Conservation (phyloP, 2,329 filamentous ascomycete genomes). For the Phoma sp. region DNA sequence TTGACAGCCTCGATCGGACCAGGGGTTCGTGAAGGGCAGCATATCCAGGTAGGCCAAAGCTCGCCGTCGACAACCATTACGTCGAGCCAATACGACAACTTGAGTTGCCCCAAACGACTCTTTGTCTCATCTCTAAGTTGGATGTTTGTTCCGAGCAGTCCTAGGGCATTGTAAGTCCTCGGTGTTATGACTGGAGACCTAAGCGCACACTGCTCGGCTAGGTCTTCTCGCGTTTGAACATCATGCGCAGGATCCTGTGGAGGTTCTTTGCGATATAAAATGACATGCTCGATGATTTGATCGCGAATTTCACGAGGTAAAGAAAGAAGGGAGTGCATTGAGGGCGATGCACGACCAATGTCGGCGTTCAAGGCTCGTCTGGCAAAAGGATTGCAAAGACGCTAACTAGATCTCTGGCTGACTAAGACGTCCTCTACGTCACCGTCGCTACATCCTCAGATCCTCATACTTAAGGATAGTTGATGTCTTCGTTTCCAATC, state of each 20-base stretch:
- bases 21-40: constrained; percentile 6
- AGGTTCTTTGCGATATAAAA: neutral
- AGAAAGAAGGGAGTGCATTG: constrained; percentile 5
- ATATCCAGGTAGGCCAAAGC: constrained; percentile 17
- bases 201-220: neutral
- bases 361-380: neutral
- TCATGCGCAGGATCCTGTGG: constrained; percentile 8
- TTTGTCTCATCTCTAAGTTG: constrained; percentile 8
- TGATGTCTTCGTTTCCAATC: too few relatives aligned
- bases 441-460: neutral
- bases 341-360: neutral
- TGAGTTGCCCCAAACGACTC: neutral
- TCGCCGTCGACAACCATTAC: constrained; percentile 15
- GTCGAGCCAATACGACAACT: constrained; percentile 3
- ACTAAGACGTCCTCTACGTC: neutral
- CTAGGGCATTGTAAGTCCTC: constrained; percentile 3
- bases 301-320: constrained; percentile 15
- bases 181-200: neutral
- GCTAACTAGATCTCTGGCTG: neutral
- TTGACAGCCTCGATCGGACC: neutral
- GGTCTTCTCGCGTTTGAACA: neutral
- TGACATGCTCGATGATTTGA: constrained; percentile 12
- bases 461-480: too few relatives aligned
- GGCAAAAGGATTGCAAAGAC: neutral
- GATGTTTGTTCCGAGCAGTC: constrained; percentile 3